Evolutionary conservation across 176 grass and related monocot species (phyloP), one percentile per base, ranked within the genome.

Genomic region (Oryza longistaminata): DNA sequence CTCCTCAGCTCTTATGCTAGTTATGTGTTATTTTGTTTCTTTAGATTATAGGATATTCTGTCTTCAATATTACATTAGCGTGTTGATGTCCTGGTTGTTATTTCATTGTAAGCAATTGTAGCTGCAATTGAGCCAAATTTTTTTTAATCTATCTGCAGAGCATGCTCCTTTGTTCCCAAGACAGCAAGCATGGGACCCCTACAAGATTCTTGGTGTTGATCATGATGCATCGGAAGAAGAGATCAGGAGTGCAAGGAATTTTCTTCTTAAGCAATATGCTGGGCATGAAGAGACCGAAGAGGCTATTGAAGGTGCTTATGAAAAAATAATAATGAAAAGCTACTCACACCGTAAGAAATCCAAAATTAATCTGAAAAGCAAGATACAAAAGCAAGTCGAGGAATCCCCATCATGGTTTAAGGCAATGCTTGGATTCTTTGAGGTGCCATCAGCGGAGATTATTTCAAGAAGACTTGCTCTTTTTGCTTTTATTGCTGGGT

Each of bases 251-350:
- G 93, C 93, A 49, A 77, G 91, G 10, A 90, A 94, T 80, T 98
- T 94, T 70, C 91, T 98, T 75, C 42, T 89, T 60, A 45, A 88
- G 61, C 96, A 98, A 76, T 94, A 93, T 14, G 48, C 85, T 46
- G 96, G 87, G 6, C 85, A 98, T 64, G 96, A 98, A 83, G 76
- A 82, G 81, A 98, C 78, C 27, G 77, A 85, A 68, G 96, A 98
- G 71, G 88, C 93, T 45, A 94, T 98, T 87, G 96, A 98, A 85
- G 79, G 85, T 82, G 96, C 96, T 40, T 98, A 98, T 76, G 96
- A 98, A 76, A 93, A 90, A 81, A 95, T 98, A 90, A 85, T 98
- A 61, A 87, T 95, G 88, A 87, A 85, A 33, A 95, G 91, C 67
- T 98, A 95, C 66, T 83, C 69, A 58, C 80, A 95, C 37, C 88